These are phyloP conservation scores for Sambucus nigra DNA, from an alignment of 129 eudicot genomes.

Conservation along the genomic window DNA sequence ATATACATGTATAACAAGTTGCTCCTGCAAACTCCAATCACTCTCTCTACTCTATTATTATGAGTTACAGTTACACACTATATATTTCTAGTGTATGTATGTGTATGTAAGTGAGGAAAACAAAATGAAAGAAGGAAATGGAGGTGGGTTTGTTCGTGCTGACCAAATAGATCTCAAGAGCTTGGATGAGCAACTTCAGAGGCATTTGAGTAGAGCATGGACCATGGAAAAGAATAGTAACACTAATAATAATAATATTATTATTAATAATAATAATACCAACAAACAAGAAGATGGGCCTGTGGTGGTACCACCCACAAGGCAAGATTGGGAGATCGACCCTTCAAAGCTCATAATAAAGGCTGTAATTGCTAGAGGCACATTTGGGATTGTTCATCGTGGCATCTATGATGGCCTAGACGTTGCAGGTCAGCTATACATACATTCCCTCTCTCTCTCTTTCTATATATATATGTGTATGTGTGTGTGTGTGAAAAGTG, in stretches of 20 bases:
- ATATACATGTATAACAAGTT: not conserved
- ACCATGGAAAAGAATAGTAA: constrained; percentile 60
- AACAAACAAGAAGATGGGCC: not conserved
- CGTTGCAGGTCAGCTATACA: constrained; percentile 73
- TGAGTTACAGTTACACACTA: not conserved
- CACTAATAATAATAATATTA: constrained; percentile 8
- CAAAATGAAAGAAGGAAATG: constrained; percentile 25
- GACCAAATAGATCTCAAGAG: constrained; percentile 96
- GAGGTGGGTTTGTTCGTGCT: constrained; percentile 63
- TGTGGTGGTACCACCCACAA: constrained; percentile 12
- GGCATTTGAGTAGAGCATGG: constrained; percentile 56
- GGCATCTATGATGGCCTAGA: constrained; percentile 87
- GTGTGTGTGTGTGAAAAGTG: not conserved
- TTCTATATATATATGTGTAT: not conserved
- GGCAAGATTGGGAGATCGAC: constrained; percentile 93
- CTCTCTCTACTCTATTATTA: not conserved
- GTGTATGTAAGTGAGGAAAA: constrained; percentile 1
- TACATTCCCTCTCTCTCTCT: constrained; percentile 4
- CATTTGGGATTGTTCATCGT: constrained; percentile 93
- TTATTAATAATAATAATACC: not conserved
- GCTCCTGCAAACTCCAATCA: constrained; percentile 5
- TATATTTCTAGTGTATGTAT: not conserved
- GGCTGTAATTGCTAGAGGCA: constrained; percentile 85
- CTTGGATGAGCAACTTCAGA: constrained; percentile 73
- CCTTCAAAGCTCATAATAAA: constrained; percentile 75